Percentiles rank a stretch among this genome's conserved stretches.
Conservation (phyloP, 345 rosid genomes). For the Camelina neglecta region DNA sequence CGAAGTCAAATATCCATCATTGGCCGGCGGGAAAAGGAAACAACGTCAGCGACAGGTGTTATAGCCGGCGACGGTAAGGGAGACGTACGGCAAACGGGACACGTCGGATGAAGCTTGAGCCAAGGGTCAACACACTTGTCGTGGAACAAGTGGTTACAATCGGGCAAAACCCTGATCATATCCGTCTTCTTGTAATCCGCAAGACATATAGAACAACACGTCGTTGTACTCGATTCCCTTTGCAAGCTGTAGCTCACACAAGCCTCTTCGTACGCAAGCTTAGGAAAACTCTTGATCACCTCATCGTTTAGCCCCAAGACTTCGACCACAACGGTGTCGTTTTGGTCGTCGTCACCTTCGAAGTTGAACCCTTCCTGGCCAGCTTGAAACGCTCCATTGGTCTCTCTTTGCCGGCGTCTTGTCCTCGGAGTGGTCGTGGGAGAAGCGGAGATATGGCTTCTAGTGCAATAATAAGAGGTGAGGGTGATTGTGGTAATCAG, state of each 20-base stretch:
- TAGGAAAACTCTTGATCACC: conserved; percentile 71
- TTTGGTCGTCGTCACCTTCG: conserved; percentile 12
- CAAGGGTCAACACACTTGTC: conserved; percentile 81
- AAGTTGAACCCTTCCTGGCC: conserved; percentile 19
- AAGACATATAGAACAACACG: conserved; percentile 82
- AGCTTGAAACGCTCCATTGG: conserved; percentile 5
- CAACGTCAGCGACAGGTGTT: conserved; percentile 72
- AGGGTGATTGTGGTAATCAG: conserved; percentile 50
- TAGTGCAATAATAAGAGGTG: conserved; percentile 52
- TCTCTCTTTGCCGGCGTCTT: conserved; percentile 32
- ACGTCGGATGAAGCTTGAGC: conserved; percentile 67
- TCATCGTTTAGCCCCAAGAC: conserved; percentile 67
- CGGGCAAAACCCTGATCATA: conserved; percentile 64
- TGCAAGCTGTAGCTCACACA: conserved; percentile 44
- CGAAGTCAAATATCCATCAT: conserved; percentile 29
- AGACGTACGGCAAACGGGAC: conserved; percentile 78
- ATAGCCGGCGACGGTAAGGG: conserved; percentile 70
- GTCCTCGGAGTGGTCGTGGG: conserved; percentile 29
- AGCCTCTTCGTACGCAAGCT: conserved; percentile 67
- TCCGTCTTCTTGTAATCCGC: conserved; percentile 73
- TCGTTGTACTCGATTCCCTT: conserved; percentile 51
- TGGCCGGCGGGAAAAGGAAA: conserved; percentile 48
- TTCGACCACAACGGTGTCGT: conserved; percentile 44
- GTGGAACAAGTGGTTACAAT: conserved; percentile 79
- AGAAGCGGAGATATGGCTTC: conserved; percentile 35